phyloP scores from a whole-genome alignment of 169 alveolate species.

The Plasmodium chabaudi region DNA sequence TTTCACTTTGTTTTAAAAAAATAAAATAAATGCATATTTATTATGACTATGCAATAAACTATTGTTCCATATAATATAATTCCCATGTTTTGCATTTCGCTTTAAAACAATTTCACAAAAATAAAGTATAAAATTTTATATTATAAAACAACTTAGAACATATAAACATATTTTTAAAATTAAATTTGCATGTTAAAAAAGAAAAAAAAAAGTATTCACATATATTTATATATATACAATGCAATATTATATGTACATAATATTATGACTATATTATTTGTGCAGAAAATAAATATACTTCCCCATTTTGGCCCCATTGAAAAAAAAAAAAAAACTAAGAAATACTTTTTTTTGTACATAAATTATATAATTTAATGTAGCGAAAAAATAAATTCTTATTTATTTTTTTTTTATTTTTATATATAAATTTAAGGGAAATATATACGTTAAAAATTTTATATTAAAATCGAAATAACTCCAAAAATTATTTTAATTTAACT shows the following conservation, averaged over 20 bases:
- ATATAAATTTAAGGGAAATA: constrained; percentile 1
- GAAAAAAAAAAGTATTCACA: not conserved
- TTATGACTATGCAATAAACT: too few species aligned
- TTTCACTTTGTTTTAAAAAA: not conserved
- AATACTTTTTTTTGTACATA: constrained; percentile 8
- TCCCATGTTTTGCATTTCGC: not conserved
- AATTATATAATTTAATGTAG: not conserved
- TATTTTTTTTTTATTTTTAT: constrained; percentile 1
- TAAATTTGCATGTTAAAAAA: not conserved
- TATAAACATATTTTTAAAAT: not conserved
- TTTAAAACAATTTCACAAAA: not conserved
- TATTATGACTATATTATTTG: constrained; percentile 1
- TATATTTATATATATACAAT: not conserved
- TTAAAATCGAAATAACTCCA: not conserved
- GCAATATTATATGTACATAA: not conserved
- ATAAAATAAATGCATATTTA: too few species aligned
- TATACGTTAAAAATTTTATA: not conserved
- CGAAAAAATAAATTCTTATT: not conserved
- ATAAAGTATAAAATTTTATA: not conserved
- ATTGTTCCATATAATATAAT: too few species aligned
- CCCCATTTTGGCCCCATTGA: constrained; percentile 71
- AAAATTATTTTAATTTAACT: not conserved
- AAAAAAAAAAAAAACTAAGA: constrained; percentile 19
- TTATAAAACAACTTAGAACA: not conserved
- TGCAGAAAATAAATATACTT: constrained; percentile 14